Base-by-base conservation (phyloP, 768 basidiomycete species). In the Boletus subparvulus region DNA sequence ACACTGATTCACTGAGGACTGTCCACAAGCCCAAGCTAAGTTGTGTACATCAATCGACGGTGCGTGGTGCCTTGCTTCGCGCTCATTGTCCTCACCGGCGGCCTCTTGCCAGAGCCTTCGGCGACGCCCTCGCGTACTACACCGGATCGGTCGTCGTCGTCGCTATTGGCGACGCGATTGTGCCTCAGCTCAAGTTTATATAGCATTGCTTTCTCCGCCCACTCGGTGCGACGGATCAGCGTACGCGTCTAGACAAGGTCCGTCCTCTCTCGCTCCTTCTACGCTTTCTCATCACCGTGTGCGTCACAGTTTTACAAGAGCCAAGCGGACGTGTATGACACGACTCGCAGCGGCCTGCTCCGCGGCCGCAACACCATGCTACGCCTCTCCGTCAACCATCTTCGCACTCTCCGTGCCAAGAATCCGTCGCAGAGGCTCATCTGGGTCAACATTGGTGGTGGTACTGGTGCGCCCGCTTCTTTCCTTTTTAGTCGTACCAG, bases 401-500 rank as follows among this genome's bases (percentile, higher is more conserved):
- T 90, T 9, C 75, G 75, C 33, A 72, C 78, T 3, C 74, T 87
- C 45, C 75, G 75, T 6, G 69, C 66, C 36, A 65, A 65, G 26
- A 61, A 75, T 7, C 75, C 78, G 0, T 68, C 73, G 0, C 79
- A 80, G 65, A 76, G 77, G 14, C 78, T 88, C 17, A 78, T 91
- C 14, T 91, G 89, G 89, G 78, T 91, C 17, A 88, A 91, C 66
- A 83, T 92, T 54, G 87, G 88, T 16, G 89, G 88, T 33, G 89
- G 88, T 28, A 90, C 88, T 14, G 82, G 82, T 79, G 42, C 50
- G 66, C 43, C 50, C 46, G 0, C 50, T 45, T 8, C 50, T 3
- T 35, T 17, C 13, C 21, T 19, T 26, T 46, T 32, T 21, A 7
- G 30, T 39, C 48, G 5, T 13, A 0, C 11, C 35, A 1, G 1